Evolutionary conservation across 2,329 filamentous ascomycete genomes (phyloP), one percentile per base, ranked within the genome.

Genomic region (Thermoascus crustaceus): DNA sequence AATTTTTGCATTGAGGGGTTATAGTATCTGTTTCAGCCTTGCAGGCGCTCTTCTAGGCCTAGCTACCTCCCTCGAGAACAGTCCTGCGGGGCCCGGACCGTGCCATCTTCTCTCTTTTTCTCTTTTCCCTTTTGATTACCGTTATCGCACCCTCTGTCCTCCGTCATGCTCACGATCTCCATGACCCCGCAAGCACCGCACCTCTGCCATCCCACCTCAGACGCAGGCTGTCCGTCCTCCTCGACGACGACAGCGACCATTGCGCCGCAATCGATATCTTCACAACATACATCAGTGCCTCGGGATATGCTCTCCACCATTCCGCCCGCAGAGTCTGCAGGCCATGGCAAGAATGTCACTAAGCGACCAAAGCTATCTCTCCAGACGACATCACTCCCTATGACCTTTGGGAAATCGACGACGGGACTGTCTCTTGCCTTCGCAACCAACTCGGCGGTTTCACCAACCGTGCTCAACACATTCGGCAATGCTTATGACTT

Each of bases 381-480:
- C 34, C 73, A 80, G 58, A 80, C 76, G 8, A 58, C 69, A 8
- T 58, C 61, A 27, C 53, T 68, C 2, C 62, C 65, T 23, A 61
- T 67, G 33, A 67, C 68, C 14, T 75, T 74, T 52, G 72, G 71
- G 38, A 74, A 69, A 42, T 67, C 66, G 23, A 67, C 69, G n/a
- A 63, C 58, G 16, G 69, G 68, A 36, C 56, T 77, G 30, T 67
- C 71, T 9, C 61, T 75, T 29, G 69, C 69, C 2, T 58, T 74
- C 14, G 71, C 69, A 32, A 63, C 71, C n/a, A 50, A 43, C 4
- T 39, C 58, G 5, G 54, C 58, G 2, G 66, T 69, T 19, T 78
- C 76, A 5, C 76, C 76, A 7, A 80, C 76, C 1, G 61, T 69
- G 26, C 66, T 71, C 47, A 80, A 79, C 54, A 80, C 76, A 34